Evolutionary conservation across 2,329 filamentous ascomycete genomes (phyloP), one percentile per base, ranked within the genome.

Genomic region (Acephala macrosclerotiorum): DNA sequence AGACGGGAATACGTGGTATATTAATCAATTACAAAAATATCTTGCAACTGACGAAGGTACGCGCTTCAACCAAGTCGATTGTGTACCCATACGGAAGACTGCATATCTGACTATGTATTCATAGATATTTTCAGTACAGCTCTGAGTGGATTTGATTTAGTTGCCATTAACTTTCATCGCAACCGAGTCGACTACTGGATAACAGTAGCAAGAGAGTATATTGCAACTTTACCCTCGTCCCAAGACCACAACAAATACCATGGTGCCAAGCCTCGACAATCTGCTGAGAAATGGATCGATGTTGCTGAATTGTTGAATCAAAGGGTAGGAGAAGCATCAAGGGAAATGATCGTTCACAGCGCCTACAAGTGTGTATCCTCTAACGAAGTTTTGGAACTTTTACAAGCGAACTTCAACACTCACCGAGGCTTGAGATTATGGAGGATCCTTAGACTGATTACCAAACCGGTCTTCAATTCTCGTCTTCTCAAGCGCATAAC

Each of bases 351-450:
- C 55, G 29, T 58, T 38, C 55, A 38, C 20, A 38, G 33, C 20
- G 33, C 55, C 55, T 58, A 58, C 55, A 38, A 38, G 55, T 58
- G 55, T 58, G 20, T 58, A 36, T 58, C 55, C 29, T 58, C 55
- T 40, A 38, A 40, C 33, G 33, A 58, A 38, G 55, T 38, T 40
- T 36, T 58, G 9, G 55, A 58, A 58, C 33, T 58, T 38, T 38
- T 58, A 38, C 26, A 58, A 58, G 33, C 2, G 38, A 40, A 36
- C 26, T 58, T 58, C 55, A 38, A 38, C 55, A 33, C 26, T 20
- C 55, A 58, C 33, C 55, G 22, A 38, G 33, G 29, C 9, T 38
- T 38, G 33, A 58, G 18, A 40, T 22, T 58, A 38, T 58, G 55
- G 55, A 58, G 55, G 29, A 58, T 38, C 33, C 55, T 58, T 58